Percentiles rank a stretch among this genome's conserved stretches.
Conservation (phyloP, 2,329 filamentous ascomycete species). For the Aspergillus caelatus region DNA sequence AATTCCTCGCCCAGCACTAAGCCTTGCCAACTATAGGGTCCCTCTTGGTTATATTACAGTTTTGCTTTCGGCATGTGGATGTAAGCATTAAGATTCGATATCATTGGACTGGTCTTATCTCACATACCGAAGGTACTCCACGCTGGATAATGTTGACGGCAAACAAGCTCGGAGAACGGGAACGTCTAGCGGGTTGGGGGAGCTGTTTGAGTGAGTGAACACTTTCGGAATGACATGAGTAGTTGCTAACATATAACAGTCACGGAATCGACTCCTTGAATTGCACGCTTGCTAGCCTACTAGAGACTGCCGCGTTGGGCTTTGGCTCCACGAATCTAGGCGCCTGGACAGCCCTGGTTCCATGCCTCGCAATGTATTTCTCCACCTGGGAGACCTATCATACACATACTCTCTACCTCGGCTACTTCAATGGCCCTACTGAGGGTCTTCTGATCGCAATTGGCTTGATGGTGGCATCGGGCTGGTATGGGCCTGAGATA, state of each 20-base stretch:
- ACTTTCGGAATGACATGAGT: constrained; percentile 11
- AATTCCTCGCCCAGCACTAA: constrained; percentile 16
- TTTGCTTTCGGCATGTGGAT: constrained; percentile 96
- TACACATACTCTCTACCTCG: constrained; percentile 94
- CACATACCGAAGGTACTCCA: constrained; percentile 67
- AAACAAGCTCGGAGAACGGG: constrained; percentile 95
- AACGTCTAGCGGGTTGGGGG: constrained; percentile 90
- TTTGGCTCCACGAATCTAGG: constrained; percentile 81
- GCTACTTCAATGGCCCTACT: constrained; percentile 95
- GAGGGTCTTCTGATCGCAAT: constrained; percentile 92
- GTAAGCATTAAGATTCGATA: constrained; percentile 50
- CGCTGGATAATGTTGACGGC: constrained; percentile 98
- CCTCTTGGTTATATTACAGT: constrained; percentile 91
- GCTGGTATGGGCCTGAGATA: constrained; percentile 83
- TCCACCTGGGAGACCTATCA: constrained; percentile 99
- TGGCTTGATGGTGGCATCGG: constrained; percentile 80
- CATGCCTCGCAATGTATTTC: constrained; percentile 97
- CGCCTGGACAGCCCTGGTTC: constrained; percentile 87
- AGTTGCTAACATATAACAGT: constrained; percentile 42
- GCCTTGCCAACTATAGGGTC: constrained; percentile 58
- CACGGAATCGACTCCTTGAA: constrained; percentile 98
- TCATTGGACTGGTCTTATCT: constrained; percentile 14
- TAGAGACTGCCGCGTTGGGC: constrained; percentile 92
- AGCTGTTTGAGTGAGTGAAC: constrained; percentile 78
- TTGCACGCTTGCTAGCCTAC: constrained; percentile 87